A percentile compares a stretch with the other conserved stretches of the same genome.
phyloP scores from a whole-genome alignment of 2,329 filamentous ascomycete species.

The Scedosporium boydii region DNA sequence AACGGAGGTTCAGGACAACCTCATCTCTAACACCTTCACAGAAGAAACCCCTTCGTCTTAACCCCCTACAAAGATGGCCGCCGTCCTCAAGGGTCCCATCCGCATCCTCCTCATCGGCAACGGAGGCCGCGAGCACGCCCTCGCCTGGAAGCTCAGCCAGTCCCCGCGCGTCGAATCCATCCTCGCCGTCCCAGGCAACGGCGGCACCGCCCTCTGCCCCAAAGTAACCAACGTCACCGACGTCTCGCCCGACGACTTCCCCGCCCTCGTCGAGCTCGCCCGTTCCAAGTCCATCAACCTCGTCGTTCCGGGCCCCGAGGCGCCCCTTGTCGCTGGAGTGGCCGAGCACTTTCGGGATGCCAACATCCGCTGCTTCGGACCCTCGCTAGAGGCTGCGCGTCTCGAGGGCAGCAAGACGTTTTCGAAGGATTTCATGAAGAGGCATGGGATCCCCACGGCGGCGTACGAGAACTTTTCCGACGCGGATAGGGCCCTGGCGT shows the following conservation, averaged over 20 bases:
- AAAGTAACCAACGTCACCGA: constrained; percentile 64
- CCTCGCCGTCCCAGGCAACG: constrained; percentile 67
- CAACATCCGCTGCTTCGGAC: constrained; percentile 77
- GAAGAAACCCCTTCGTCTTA: neutral
- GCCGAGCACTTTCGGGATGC: constrained; percentile 68
- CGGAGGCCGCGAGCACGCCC: constrained; percentile 86
- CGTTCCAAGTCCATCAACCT: constrained; percentile 66
- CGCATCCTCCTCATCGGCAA: constrained; percentile 83
- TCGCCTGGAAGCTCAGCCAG: constrained; percentile 88
- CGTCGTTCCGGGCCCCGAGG: constrained; percentile 84
- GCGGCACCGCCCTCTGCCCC: constrained; percentile 63
- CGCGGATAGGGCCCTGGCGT: constrained; percentile 61
- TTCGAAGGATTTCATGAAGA: constrained; percentile 96
- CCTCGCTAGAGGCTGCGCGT: constrained; percentile 69
- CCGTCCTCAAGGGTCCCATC: constrained; percentile 6
- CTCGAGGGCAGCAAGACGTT: constrained; percentile 98
- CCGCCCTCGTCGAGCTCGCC: constrained; percentile 66
- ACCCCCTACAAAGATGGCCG: constrained; percentile 1
- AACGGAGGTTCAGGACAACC: neutral
- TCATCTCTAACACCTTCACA: neutral
- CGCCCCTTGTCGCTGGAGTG: constrained; percentile 85
- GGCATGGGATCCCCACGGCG: constrained; percentile 81
- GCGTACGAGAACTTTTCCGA: constrained; percentile 81
- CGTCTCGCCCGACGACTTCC: constrained; percentile 68
- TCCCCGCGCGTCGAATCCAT: constrained; percentile 72